phyloP scores from a whole-genome alignment of 345 rosid species.

The Arabidopsis suecica region DNA sequence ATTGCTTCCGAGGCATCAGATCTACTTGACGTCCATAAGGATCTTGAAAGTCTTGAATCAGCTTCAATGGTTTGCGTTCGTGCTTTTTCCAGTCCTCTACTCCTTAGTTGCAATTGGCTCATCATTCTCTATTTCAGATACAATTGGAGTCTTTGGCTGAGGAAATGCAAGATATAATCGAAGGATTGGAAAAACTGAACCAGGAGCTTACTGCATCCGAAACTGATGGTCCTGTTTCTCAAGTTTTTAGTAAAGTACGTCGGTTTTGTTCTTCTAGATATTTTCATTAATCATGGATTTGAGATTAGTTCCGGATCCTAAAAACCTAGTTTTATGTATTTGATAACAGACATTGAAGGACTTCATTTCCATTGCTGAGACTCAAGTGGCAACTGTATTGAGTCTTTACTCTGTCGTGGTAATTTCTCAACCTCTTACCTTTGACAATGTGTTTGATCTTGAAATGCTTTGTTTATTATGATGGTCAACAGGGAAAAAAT shows the following conservation, averaged over 20 bases:
- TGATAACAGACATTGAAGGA: conserved; percentile 68
- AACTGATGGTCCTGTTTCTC: conserved; percentile 94
- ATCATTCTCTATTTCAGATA: conserved; percentile 59
- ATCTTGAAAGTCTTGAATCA: conserved; percentile 83
- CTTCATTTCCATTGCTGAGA: conserved; percentile 76
- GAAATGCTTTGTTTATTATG: conserved; percentile 25
- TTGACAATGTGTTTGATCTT: conserved; percentile 11
- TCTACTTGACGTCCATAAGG: conserved; percentile 81
- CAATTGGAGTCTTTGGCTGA: conserved; percentile 95
- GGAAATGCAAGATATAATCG: conserved; percentile 98
- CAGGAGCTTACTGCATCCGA: conserved; percentile 90
- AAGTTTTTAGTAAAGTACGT: conserved; percentile 76
- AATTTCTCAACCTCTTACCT: conserved; percentile 44
- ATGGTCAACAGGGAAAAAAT: conserved; percentile 77
- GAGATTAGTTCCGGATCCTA: conserved; percentile 23
- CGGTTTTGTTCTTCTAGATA: conserved; percentile 5
- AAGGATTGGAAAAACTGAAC: conserved; percentile 90
- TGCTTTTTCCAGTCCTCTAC: conserved; percentile 21
- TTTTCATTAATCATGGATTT: conserved; percentile 13
- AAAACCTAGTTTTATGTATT: conserved; percentile 26
- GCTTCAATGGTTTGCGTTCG: conserved; percentile 74
- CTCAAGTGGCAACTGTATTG: conserved; percentile 77
- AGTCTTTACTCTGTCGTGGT: conserved; percentile 92
- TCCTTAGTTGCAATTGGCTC: not conserved
- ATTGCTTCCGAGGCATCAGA: conserved; percentile 76